Percentiles rank a stretch among this genome's conserved stretches.
Evolutionary conservation across 2,329 filamentous ascomycete species (phyloP).

Genomic region (Xylaria sp.): DNA sequence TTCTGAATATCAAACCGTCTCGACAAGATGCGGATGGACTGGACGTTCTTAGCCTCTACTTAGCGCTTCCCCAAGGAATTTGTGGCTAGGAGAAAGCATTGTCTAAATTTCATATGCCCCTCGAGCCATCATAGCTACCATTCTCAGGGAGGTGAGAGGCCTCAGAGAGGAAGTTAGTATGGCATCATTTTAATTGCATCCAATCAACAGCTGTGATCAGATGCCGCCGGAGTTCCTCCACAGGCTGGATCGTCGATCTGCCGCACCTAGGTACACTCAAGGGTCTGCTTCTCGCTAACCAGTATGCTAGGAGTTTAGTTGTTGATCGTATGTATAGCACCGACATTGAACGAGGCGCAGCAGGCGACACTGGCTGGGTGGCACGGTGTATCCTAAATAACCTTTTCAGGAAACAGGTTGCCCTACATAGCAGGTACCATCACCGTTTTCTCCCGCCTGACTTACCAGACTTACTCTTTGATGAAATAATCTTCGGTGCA

Average conservation of each 20-base stretch:
- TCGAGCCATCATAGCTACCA: not conserved
- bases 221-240: not conserved
- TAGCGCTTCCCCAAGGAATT: not conserved
- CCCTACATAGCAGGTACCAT: constrained; percentile 23
- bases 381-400: not conserved
- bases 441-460: constrained; percentile 48
- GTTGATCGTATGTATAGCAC: not conserved
- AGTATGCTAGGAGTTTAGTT: not conserved
- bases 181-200: not conserved
- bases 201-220: not conserved
- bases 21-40: constrained; percentile 19
- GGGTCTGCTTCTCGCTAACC: not conserved
- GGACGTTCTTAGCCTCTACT: not conserved
- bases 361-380: not conserved
- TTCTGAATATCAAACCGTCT: constrained; percentile 34
- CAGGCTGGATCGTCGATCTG: not conserved
- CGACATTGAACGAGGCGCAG: not conserved
- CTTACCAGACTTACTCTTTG: constrained; percentile 48
- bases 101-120: not conserved
- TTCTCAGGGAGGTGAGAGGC: not conserved
- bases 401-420: not conserved
- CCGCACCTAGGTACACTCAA: not conserved
- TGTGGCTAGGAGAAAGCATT: constrained; percentile 2
- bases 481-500: constrained; percentile 52
- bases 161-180: not conserved